Conservation (phyloP, 208 protist genomes). For the Crithidia bombi region DNA sequence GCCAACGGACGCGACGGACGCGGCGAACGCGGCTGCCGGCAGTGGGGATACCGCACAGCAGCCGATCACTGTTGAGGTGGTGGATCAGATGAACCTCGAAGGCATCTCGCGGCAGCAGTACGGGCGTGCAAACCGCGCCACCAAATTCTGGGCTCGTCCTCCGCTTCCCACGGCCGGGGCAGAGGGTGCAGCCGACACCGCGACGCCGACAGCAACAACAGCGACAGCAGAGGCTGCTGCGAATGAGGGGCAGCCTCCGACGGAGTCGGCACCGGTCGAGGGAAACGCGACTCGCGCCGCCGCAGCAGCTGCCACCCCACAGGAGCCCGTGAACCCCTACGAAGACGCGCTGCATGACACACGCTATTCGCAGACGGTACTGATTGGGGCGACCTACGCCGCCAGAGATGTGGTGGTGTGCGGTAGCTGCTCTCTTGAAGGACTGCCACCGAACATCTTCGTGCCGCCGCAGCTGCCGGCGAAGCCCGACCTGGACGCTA, state of each 20-base stretch:
- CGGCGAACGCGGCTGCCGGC: slow-evolving; percentile 2
- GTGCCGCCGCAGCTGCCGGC: slow-evolving; percentile 66
- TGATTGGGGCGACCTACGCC: slow-evolving; percentile 43
- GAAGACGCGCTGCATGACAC: slow-evolving; percentile 36
- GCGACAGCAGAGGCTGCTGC: neutral
- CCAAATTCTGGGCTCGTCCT: slow-evolving; percentile 7
- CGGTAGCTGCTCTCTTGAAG: slow-evolving; percentile 57
- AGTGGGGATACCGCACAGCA: slow-evolving; percentile 2
- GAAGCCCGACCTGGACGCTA: slow-evolving; percentile 30
- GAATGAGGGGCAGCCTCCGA: no score
- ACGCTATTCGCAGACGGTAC: slow-evolving; percentile 24
- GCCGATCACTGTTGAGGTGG: slow-evolving; percentile 37
- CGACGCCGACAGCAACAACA: neutral
- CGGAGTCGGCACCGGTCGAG: no score
- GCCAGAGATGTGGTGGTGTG: slow-evolving; percentile 54
- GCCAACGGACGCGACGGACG: slow-evolving; percentile 18
- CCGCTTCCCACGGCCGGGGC: neutral
- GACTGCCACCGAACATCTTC: slow-evolving; percentile 68
- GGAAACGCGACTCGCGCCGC: neutral
- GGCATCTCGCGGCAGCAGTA: slow-evolving; percentile 49
- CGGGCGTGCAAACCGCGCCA: slow-evolving; percentile 15
- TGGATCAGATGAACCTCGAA: slow-evolving; percentile 66
- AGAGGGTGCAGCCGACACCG: neutral
- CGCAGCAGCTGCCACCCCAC: neutral
- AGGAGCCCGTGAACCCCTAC: slow-evolving; percentile 13